These are phyloP conservation scores for Chloris gayana DNA, from an alignment of 176 grass and related monocot species.

Conservation along the genomic window DNA sequence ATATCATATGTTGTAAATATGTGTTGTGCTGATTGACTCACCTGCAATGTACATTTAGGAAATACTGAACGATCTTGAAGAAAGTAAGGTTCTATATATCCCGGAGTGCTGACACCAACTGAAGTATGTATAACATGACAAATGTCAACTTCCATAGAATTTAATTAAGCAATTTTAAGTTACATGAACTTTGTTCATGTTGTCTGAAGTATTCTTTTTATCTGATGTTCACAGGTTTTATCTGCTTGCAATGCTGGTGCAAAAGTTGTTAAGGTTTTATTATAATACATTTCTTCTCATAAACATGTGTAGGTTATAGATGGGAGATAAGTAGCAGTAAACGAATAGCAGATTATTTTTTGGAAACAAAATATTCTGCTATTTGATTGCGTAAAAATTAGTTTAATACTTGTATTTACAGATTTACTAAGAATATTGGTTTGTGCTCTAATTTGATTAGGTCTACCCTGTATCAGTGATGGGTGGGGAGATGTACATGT, in stretches of 20 bases:
- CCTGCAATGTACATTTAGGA: slow-evolving; percentile 51
- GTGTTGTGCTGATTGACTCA: slow-evolving; percentile 22
- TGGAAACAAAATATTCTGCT: not conserved
- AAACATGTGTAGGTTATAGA: slow-evolving; percentile 16
- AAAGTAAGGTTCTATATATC: slow-evolving; percentile 75
- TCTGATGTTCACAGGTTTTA: slow-evolving; percentile 60
- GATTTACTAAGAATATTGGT: slow-evolving; percentile 4
- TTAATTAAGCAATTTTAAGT: slow-evolving; percentile 7
- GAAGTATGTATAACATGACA: slow-evolving; percentile 62
- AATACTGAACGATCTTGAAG: slow-evolving; percentile 63
- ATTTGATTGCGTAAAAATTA: not conserved
- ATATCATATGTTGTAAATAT: not conserved
- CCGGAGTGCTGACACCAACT: slow-evolving; percentile 88
- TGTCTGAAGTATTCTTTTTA: slow-evolving; percentile 28
- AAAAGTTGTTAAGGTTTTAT: slow-evolving; percentile 69
- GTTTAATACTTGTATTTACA: slow-evolving; percentile 12
- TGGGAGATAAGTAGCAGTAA: slow-evolving; percentile 11
- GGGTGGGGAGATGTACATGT: slow-evolving; percentile 78
- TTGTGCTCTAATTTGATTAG: slow-evolving; percentile 44
- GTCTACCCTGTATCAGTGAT: slow-evolving; percentile 86
- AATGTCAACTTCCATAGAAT: not conserved
- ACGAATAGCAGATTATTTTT: slow-evolving; percentile 1
- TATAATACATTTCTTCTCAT: slow-evolving; percentile 16
- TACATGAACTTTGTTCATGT: not conserved
- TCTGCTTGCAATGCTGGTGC: slow-evolving; percentile 75